Conservation (phyloP, 257 asterid species). For the Henckelia pumila region DNA sequence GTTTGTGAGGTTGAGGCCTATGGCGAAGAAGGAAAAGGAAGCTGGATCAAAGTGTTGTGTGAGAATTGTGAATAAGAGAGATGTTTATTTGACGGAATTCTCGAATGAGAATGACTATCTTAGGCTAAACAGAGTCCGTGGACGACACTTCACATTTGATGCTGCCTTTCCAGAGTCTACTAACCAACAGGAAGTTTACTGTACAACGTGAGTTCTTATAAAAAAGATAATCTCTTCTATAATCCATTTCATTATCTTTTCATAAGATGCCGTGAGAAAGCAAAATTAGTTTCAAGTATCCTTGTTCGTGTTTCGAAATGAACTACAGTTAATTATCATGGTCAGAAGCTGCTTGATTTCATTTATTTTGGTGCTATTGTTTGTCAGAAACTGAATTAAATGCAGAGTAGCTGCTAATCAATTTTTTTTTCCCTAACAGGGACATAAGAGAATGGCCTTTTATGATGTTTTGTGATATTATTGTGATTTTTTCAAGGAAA, state of each 20-base stretch:
- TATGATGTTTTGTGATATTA: background rate
- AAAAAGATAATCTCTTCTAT: background rate
- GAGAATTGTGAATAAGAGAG: slow-evolving; percentile 49
- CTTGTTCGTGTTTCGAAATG: background rate
- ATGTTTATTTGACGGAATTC: slow-evolving; percentile 53
- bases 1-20: slow-evolving; percentile 68
- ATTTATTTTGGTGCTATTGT: background rate
- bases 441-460: background rate
- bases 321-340: background rate
- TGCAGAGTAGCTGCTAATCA: background rate
- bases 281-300: background rate
- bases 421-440: background rate
- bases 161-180: slow-evolving; percentile 58
- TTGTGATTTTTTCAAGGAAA: background rate
- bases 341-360: background rate
- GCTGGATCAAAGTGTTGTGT: slow-evolving; percentile 60
- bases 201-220: slow-evolving; percentile 51
- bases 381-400: background rate
- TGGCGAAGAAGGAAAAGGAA: slow-evolving; percentile 52
- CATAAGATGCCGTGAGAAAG: background rate
- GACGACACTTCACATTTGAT: slow-evolving; percentile 63
- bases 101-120: slow-evolving; percentile 53
- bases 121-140: slow-evolving; percentile 58
- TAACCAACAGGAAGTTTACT: slow-evolving; percentile 51
- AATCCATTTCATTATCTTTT: background rate